phyloP scores from a whole-genome alignment of 2,329 filamentous ascomycete genomes.

The Fusarium musae region DNA sequence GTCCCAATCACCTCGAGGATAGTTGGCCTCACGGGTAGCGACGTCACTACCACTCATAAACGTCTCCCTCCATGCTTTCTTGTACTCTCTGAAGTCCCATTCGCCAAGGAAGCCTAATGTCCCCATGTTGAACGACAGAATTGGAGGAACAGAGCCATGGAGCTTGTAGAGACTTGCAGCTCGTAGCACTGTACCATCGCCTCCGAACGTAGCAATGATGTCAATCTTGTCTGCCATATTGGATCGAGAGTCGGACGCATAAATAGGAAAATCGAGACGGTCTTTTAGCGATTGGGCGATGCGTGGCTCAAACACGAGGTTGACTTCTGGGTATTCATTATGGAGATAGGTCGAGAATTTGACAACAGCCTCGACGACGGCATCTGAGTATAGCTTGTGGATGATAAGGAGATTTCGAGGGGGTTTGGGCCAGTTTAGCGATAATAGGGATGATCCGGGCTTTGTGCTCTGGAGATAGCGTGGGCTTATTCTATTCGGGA shows the following conservation, averaged over 20 bases:
- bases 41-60: conserved; percentile 80
- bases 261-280: conserved; percentile 78
- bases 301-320: conserved; percentile 83
- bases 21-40: conserved; percentile 56
- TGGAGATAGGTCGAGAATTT: conserved; percentile 77
- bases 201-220: conserved; percentile 88
- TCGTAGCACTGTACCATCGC: conserved; percentile 67
- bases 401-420: conserved; percentile 68
- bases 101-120: conserved; percentile 94
- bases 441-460: conserved; percentile 63
- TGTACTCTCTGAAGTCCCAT: conserved; percentile 95
- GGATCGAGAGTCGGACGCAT: conserved; percentile 62
- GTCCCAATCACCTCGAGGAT: conserved; percentile 47
- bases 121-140: conserved; percentile 96
- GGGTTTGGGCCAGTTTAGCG: conserved; percentile 64
- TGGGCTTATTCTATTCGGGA: conserved; percentile 50
- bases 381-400: conserved; percentile 66
- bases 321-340: conserved; percentile 81
- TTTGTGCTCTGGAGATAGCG: conserved; percentile 55
- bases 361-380: conserved; percentile 63
- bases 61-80: conserved; percentile 89
- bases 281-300: conserved; percentile 79
- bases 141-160: conserved; percentile 83
- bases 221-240: conserved; percentile 84
- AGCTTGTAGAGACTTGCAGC: conserved; percentile 73